phyloP scores from a whole-genome alignment of 2,329 filamentous ascomycete species.

The Trichoderma sp. region DNA sequence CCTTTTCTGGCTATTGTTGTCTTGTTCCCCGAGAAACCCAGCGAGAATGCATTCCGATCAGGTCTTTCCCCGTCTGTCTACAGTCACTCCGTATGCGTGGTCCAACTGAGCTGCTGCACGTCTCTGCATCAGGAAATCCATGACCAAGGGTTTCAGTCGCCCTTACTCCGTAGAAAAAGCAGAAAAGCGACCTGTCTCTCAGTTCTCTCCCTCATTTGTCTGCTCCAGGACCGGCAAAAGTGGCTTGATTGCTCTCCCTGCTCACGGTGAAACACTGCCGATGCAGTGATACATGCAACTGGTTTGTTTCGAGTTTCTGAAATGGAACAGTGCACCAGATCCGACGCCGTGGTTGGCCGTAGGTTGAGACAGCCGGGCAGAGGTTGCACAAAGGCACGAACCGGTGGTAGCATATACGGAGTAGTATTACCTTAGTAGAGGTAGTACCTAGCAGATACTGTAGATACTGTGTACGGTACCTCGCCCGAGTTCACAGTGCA shows the following conservation, averaged over 20 bases:
- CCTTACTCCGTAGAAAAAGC: background rate
- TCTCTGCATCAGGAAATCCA: background rate
- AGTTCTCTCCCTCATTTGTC: conserved; percentile 2
- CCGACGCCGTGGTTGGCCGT: conserved; percentile 1
- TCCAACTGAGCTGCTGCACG: background rate
- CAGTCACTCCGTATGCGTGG: background rate
- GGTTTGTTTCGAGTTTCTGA: background rate
- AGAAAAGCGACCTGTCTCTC: background rate
- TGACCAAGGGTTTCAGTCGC: background rate
- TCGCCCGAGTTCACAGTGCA: background rate
- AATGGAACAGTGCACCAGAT: conserved; percentile 6
- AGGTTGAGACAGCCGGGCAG: background rate
- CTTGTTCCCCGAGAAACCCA: conserved; percentile 1
- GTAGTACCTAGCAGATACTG: too few relatives aligned
- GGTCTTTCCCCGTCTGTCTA: background rate
- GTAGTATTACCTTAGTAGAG: too few relatives aligned
- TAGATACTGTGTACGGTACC: background rate
- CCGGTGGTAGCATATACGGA: background rate
- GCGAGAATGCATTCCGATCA: conserved; percentile 3
- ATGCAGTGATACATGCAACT: background rate
- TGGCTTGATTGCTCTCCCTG: background rate
- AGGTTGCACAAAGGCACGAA: background rate
- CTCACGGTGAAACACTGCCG: conserved; percentile 4
- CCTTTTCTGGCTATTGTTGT: background rate
- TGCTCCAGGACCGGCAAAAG: background rate